Conservation (phyloP, 306 rosid species). For the Biancaea sappan region DNA sequence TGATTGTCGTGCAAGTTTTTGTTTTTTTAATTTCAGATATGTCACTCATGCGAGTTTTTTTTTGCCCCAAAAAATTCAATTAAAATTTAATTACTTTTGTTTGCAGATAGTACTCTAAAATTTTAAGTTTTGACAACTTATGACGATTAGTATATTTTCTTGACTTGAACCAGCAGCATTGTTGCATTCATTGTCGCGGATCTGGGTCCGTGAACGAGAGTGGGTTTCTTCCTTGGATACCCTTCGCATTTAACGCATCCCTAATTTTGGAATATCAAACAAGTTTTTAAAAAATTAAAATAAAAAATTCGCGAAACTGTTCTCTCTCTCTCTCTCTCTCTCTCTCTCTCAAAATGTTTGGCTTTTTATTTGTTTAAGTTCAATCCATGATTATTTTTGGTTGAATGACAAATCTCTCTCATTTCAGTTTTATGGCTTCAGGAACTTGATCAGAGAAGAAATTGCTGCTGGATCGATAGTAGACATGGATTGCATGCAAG, state of each 20-base stretch:
- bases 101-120: neutral
- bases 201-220: slow-evolving; percentile 46
- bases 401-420: neutral
- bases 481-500: neutral
- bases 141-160: slow-evolving; percentile 14
- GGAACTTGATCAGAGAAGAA: neutral
- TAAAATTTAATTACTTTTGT: neutral
- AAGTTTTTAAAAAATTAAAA: neutral
- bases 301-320: neutral
- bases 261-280: neutral
- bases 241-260: slow-evolving; percentile 34
- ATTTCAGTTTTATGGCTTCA: neutral
- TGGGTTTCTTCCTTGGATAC: slow-evolving; percentile 34
- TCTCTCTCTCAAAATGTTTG: neutral
- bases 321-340: neutral
- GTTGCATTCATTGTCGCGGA: slow-evolving; percentile 50
- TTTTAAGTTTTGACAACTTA: too few species aligned
- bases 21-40: neutral
- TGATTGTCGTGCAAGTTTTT: neutral
- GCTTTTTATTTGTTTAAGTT: too few species aligned
- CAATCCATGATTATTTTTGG: neutral
- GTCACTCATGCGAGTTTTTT: neutral
- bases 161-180: slow-evolving; percentile 33
- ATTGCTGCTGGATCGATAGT: neutral
- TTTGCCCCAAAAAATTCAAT: neutral